Evolutionary conservation across 2,329 filamentous ascomycete species (phyloP), one percentile per base, ranked within the genome.

Genomic region (Drechslerella dactyloides): DNA sequence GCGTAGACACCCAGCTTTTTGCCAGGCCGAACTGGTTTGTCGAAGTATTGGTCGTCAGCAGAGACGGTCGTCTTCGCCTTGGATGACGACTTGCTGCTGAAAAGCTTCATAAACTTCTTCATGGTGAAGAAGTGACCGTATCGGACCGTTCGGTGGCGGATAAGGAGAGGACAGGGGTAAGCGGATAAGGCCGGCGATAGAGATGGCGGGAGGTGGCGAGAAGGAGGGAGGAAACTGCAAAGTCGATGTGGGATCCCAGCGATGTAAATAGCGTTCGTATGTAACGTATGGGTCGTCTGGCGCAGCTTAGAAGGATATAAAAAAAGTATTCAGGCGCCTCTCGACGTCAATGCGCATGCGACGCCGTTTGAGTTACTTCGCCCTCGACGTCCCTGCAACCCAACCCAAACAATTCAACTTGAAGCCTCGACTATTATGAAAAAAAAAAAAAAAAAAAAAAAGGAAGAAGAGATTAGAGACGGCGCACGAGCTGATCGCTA

Each of bases 61-160:
- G 61, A 51, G 17, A 62, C 52, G 3, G 53, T 66, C 21, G 62
- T 55, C 58, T 61, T 61, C 23, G 58, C 53, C 27, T 63, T 63
- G 37, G 65, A 48, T 44, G 61, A 63, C 59, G 44, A 48, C 44
- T 48, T 48, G 44, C 62, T 59, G 65, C 65, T 62, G 54, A 70
- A 70, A 0, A 70, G 40, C 15, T 70, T 70, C 65, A 70, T 70
- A 11, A 70, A 70, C 40, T 63, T 70, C 23, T 70, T 70, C 65
- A 70, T 70, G 11, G 19, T 44, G 59, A 53, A 23, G 33, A 17
- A 15, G 1, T 50, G 52, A 21, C 59, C 48, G 48, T 53, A 58
- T 37, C 33, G 52, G 52, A 48, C 65, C 59, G 65, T 70, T 53
- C 48, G 50, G 59, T 42, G 52, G 59, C 59, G 59, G 65, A 50